phyloP scores from a whole-genome alignment of 1,284 basidiomycete genomes.

The Sutorius eximius region DNA sequence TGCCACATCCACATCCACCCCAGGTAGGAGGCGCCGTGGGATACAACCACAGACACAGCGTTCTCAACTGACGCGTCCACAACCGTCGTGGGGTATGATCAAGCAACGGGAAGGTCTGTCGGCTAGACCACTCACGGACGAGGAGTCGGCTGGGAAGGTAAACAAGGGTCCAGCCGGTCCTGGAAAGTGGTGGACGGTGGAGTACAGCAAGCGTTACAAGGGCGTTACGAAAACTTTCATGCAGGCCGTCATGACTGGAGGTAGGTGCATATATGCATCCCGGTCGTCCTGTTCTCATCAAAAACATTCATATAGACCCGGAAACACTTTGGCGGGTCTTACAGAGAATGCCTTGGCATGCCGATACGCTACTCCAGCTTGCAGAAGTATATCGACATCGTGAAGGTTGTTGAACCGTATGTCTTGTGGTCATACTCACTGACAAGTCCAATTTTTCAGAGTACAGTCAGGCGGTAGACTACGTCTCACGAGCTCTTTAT shows the following conservation, averaged over 20 bases:
- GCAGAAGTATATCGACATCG: conserved; percentile 82
- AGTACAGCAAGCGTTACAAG: conserved; percentile 82
- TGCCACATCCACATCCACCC: conserved; percentile 30
- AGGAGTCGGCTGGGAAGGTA: conserved; percentile 52
- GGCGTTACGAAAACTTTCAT: conserved; percentile 80
- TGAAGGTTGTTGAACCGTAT: conserved; percentile 55
- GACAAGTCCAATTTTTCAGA: conserved; percentile 45
- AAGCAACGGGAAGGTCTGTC: conserved; percentile 70
- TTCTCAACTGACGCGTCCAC: conserved; percentile 64
- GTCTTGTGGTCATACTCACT: background rate
- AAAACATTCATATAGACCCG: conserved; percentile 50
- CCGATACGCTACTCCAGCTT: conserved; percentile 87
- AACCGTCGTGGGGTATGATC: conserved; percentile 61
- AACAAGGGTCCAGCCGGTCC: conserved; percentile 42
- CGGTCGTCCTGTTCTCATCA: background rate
- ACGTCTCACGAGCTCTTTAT: conserved; percentile 83
- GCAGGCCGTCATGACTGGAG: conserved; percentile 75
- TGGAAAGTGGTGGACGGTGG: conserved; percentile 85
- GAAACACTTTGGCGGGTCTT: conserved; percentile 63
- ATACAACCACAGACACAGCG: conserved; percentile 39
- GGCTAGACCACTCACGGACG: conserved; percentile 54
- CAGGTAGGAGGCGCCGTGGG: conserved; percentile 33
- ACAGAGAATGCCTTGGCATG: conserved; percentile 74
- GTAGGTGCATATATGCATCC: conserved; percentile 42
- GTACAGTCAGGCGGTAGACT: conserved; percentile 80